Conservation (phyloP, 2,329 filamentous ascomycete species). For the Teratosphaeria epicoccoides region DNA sequence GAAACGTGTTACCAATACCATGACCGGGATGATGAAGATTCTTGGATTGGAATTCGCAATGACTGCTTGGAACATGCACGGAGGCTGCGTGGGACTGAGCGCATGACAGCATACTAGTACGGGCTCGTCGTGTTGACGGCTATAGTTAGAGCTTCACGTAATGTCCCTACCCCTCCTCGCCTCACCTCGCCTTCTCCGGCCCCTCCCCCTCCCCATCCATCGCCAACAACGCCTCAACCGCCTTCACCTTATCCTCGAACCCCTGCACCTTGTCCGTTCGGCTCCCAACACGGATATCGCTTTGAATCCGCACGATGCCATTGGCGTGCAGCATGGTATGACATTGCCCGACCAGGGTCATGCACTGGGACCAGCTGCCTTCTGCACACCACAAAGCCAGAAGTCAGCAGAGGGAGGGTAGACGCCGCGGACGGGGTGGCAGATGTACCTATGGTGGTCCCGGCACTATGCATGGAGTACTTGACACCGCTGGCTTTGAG, state of each 20-base stretch:
- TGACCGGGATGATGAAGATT: neutral
- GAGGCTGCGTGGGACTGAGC: neutral
- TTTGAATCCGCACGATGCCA: conserved; percentile 75
- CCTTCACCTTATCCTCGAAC: conserved; percentile 66
- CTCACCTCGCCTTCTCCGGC: conserved; percentile 6
- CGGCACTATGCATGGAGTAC: conserved; percentile 86
- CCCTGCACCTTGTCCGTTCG: conserved; percentile 79
- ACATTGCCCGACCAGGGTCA: conserved; percentile 74
- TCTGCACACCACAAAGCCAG: conserved; percentile 42
- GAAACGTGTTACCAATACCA: neutral
- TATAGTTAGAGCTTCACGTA: too few relatives aligned
- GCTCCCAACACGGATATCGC: conserved; percentile 74
- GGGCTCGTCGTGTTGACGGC: too few relatives aligned
- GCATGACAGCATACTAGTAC: neutral
- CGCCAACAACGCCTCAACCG: conserved; percentile 44
- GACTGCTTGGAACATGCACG: neutral
- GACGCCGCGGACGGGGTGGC: neutral
- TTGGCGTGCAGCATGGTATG: conserved; percentile 63
- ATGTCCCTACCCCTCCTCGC: neutral
- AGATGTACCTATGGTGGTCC: conserved; percentile 73
- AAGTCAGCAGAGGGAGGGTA: neutral
- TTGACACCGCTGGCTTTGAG: conserved; percentile 70
- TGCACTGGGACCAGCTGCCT: conserved; percentile 82
- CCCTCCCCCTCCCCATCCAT: conserved; percentile 11
- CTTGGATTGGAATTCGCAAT: too few relatives aligned